A percentile compares a stretch with the other conserved stretches of the same genome.
These are phyloP conservation scores for Helenozyma baotianmanensis DNA, from an alignment of 805 yeast species.

Conservation along the genomic window DNA sequence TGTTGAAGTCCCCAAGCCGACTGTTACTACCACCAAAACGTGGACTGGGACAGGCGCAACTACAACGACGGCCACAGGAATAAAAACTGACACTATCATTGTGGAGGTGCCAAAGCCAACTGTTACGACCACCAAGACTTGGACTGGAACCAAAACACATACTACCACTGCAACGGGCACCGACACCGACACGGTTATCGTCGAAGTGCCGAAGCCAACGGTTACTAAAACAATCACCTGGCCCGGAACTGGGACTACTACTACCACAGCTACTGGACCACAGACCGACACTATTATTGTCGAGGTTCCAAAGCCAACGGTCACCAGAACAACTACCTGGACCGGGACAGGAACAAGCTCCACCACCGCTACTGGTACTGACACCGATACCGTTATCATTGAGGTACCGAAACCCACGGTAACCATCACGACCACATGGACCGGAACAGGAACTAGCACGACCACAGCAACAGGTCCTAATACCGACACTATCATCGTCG, in stretches of 20 bases:
- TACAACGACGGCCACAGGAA: no score
- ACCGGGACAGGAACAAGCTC: conserved; percentile 8
- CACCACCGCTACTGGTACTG: conserved; percentile 2
- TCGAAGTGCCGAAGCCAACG: conserved; percentile 5
- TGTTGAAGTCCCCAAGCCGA: not conserved
- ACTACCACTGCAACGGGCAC: no score
- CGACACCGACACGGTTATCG: conserved; percentile 2
- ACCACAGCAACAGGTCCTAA: conserved; percentile 15
- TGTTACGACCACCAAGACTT: not conserved
- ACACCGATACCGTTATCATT: conserved; percentile 12
- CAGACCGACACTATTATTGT: conserved; percentile 7
- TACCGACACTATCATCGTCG: conserved; percentile 12
- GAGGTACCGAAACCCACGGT: conserved; percentile 11
- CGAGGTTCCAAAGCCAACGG: conserved; percentile 9
- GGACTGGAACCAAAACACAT: conserved; percentile 4
- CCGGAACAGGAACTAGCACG: conserved; percentile 11
- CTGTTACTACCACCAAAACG: not conserved
- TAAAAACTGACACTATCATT: no score
- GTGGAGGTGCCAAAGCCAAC: no score
- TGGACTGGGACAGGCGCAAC: no score
- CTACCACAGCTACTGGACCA: conserved; percentile 1
- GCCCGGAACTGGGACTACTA: conserved; percentile 1
- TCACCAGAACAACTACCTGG: conserved; percentile 8
- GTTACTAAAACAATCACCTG: conserved; percentile 4
- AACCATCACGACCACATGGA: conserved; percentile 7